Evolutionary conservation across 2,329 filamentous ascomycete species (phyloP), one percentile per base, ranked within the genome.

Genomic region (Pseudocercospora macadamiae): DNA sequence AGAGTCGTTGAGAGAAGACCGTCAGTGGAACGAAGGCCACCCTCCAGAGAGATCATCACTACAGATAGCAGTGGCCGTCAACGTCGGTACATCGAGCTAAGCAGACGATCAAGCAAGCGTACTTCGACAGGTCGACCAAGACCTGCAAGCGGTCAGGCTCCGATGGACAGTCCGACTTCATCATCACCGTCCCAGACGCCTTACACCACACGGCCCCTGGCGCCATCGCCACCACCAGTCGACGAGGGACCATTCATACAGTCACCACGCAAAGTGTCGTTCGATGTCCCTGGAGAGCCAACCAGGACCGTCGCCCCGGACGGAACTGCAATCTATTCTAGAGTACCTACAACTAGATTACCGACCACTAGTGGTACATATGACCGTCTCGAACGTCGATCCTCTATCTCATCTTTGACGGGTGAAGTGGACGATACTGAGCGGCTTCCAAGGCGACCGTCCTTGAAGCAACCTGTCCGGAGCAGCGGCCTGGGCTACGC

Each of bases 291-390:
- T 14, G 42, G 39, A 5, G 42, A 54, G 6, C n/a, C 51, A 32
- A 52, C n/a, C 2, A 58, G 59, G 56, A 58, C 49, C 10, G 55
- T 67, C 8, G 39, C 51, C 5, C 42, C 61, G 2, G 66, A 64
- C 42, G 68, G 69, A 12, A 70, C 66, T 14, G 67, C 69, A 9
- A 54, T 66, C n/a, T 70, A 70, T 49, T 52, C 61, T 16, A 42
- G 53, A 8, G 58, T 66, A 18, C 10, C 45, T 32, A 28, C 45
- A 8, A 1, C 53, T 64, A 2, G 57, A 62, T 10, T 54, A 64
- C 30, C 64, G 65, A n/a, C 55, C 64, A 30, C 62, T 64, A 1
- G 25, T 16, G 2, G 51, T 61, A 21, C 65, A 65, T 25, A 66
- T 68, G 45, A 62, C 19, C n/a, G 52, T 9, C 30, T 60, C 5